Evolutionary conservation across 2,329 filamentous ascomycete species (phyloP).

Genomic region (Diaporthe capsici): DNA sequence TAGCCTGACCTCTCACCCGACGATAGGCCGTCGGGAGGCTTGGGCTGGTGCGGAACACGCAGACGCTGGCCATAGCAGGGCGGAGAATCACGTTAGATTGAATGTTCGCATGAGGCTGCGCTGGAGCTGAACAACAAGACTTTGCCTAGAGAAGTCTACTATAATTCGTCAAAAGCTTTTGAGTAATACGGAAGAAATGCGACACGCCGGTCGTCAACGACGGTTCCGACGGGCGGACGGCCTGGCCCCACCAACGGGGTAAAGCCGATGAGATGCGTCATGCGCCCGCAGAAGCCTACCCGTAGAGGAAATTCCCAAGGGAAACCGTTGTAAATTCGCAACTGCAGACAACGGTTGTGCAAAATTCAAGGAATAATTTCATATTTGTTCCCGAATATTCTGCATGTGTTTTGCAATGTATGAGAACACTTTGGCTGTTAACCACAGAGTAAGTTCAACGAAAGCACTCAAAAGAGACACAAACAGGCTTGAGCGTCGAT

Average conservation of each 20-base stretch:
- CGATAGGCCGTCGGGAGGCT: background rate
- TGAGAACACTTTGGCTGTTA: background rate
- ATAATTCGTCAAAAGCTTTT: background rate
- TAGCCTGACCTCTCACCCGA: background rate
- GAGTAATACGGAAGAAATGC: background rate
- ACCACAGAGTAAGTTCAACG: background rate
- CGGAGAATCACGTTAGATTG: too few relatives aligned
- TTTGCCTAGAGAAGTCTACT: background rate
- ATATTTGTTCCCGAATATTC: background rate
- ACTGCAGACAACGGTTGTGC: background rate
- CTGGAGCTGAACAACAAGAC: background rate
- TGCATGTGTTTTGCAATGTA: background rate
- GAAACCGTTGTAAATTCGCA: background rate
- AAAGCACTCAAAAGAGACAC: background rate
- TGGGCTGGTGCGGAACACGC: background rate
- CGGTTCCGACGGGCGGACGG: background rate
- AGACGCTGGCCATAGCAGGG: background rate
- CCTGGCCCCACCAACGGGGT: constrained; percentile 15
- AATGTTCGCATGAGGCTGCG: background rate
- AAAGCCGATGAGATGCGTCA: constrained; percentile 10
- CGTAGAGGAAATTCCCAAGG: too few relatives aligned
- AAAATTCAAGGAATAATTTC: too few relatives aligned
- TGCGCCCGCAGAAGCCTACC: background rate
- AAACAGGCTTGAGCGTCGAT: background rate
- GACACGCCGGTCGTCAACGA: background rate